phyloP scores from a whole-genome alignment of 345 rosid genomes.

The Hibiscus syriacus region DNA sequence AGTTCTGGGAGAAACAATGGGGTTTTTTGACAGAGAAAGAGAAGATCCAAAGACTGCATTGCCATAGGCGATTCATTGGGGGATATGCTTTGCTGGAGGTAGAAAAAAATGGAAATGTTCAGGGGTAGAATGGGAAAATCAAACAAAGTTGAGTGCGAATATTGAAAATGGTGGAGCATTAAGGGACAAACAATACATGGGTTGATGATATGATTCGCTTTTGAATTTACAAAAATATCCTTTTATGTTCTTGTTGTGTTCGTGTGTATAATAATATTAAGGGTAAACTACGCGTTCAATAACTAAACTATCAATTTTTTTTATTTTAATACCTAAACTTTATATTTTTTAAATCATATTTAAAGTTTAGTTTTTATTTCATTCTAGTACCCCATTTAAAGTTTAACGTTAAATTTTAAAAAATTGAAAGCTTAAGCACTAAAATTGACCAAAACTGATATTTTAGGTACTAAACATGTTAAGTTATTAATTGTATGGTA shows the following conservation, averaged over 20 bases:
- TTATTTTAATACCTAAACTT: too few species aligned
- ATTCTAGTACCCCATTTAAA: too few species aligned
- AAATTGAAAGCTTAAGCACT: too few species aligned
- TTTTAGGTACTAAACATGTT: too few species aligned
- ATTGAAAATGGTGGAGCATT: not conserved
- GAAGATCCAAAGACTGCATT: slow-evolving; percentile 4
- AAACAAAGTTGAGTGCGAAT: not conserved
- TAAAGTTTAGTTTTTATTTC: too few species aligned
- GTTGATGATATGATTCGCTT: not conserved
- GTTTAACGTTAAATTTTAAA: too few species aligned
- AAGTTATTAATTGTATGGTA: too few species aligned
- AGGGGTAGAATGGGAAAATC: not conserved
- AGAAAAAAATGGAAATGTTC: not conserved
- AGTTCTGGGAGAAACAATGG: not conserved
- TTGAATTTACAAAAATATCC: not conserved
- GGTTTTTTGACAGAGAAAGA: not conserved
- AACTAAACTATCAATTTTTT: too few species aligned
- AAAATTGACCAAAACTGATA: too few species aligned
- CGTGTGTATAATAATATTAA: too few species aligned
- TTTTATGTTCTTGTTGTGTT: not conserved
- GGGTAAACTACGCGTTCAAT: too few species aligned
- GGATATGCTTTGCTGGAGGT: not conserved
- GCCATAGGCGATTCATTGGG: not conserved
- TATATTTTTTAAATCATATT: too few species aligned
- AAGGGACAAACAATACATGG: not conserved